Evolutionary conservation across 306 rosid species (phyloP), one percentile per base, ranked within the genome.

Genomic region (Begonia loranthoides): DNA sequence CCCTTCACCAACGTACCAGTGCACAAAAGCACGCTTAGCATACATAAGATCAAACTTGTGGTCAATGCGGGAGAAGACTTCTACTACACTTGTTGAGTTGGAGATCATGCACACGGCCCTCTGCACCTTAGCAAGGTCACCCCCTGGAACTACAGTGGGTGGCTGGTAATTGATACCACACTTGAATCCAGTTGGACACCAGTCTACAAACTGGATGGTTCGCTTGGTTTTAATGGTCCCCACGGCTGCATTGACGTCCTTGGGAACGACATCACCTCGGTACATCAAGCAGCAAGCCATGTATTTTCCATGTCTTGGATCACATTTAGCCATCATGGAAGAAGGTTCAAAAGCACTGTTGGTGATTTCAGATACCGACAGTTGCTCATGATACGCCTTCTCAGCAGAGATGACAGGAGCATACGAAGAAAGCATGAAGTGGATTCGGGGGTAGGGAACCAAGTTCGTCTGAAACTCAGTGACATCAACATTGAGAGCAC

Each of bases 91-190:
- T 28, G 95, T 87, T 8, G 93, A 82, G 75, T 87, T 87, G 19
- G 93, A 82, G 59, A 87, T 87, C 95, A 87, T 87, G 70, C 95
- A 87, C 45, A 87, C 95, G 41, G 95, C 95, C 62, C 95, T 77
- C 71, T 87, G 93, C n/a, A 87, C 95, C 79, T 85, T 85, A 0
- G 95, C 95, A 50, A 85, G 92, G 38, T 85, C 95, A 1, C 92
- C 95, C 3, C 95, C 95, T 0, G 95, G 95, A 17, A 85, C 95
- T 40, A 85, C 95, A 6, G 87, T 78, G 0, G 95, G 95, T 12
- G 95, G 87, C 79, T 85, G 95, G 38, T 85, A 85, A 28, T 85
- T 85, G 77, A 85, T 85, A 41, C 95, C 95, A 1, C 95, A 85
- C 76, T 85, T 81, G 65, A 85, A 85, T 14, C 95, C 95, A 21